Evolutionary conservation across 2,329 filamentous ascomycete genomes (phyloP).

Genomic region (Fusarium nygamai): DNA sequence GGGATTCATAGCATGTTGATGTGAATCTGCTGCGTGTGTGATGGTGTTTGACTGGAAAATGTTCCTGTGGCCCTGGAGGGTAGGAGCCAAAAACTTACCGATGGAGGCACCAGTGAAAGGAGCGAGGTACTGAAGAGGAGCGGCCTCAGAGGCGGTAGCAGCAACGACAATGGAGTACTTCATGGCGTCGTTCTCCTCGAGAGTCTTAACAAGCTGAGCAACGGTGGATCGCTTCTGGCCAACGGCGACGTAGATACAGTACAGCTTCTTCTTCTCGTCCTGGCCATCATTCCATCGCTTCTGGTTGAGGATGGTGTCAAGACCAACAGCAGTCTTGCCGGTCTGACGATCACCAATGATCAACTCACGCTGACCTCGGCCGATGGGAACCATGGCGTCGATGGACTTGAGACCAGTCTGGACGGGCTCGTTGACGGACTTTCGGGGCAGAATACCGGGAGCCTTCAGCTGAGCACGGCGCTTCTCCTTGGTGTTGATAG

Average conservation of each 20-base stretch:
- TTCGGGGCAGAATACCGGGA: constrained; percentile 95
- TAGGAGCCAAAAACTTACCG: not conserved
- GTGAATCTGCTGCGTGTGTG: not conserved
- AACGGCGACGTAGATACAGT: constrained; percentile 99
- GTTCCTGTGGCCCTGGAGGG: not conserved
- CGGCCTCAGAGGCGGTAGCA: constrained; percentile 96
- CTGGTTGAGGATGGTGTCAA: constrained; percentile 99
- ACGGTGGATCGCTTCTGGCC: constrained; percentile 99
- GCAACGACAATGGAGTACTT: constrained; percentile 96
- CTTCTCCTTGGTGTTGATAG: constrained; percentile 89
- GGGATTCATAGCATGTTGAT: not conserved
- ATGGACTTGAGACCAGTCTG: constrained; percentile 99
- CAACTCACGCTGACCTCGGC: constrained; percentile 99
- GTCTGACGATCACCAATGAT: constrained; percentile 99
- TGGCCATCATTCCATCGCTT: constrained; percentile 91
- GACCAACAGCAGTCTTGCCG: constrained; percentile 98
- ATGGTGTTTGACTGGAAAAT: not conserved
- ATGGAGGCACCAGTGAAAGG: constrained; percentile 80
- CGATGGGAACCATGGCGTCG: constrained; percentile 99
- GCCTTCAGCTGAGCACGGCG: constrained; percentile 99
- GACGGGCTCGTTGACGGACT: constrained; percentile 97
- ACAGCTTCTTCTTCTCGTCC: constrained; percentile 98
- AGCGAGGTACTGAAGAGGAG: constrained; percentile 91
- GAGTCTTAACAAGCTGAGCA: constrained; percentile 98
- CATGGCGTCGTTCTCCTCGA: constrained; percentile 99